Base-by-base conservation (phyloP, 2,329 filamentous ascomycete species). In the Drechmeria coniospora region DNA sequence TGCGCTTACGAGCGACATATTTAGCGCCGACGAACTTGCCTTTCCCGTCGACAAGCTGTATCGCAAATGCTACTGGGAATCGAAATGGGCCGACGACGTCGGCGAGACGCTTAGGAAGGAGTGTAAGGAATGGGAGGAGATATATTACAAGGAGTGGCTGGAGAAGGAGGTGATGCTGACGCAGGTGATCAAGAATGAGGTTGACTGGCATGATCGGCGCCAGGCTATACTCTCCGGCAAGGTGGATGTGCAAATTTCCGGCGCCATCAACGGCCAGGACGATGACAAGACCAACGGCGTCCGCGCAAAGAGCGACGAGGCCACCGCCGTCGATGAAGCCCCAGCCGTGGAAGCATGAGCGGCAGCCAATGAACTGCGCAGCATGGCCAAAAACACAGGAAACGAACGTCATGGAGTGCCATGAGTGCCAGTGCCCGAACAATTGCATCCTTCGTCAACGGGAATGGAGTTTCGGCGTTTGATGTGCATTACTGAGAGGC, bases 101-200 rank as follows among this genome's bases (percentile, higher is more conserved):
- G 59, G 63, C 32, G 72, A 79, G 28, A 51, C 60, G 21, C 57
- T 90, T 27, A 66, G 65, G 40, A 59, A 58, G 30, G 74, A 84
- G 47, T 71, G 74, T 38, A 71, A 74, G 36, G 56, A 58, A 23
- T 65, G 78, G 49, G 79, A 87, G 48, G 67, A 68, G 20, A 43
- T 63, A 9, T 74, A 78, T 50, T 70, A 70, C 47, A 63, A 72
- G 35, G 79, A 83, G 46, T 90, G 81, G 81, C 57, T 72, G 10
- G 73, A 80, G 51, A 87, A 87, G 51, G 80, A 90, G 51, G 64
- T 81, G 17, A 51, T 87, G 12, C 52, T 90, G n/a, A 70, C 81
- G 32, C 80, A 83, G 44, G 65, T 78, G 18, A 64, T 82, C 39
- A 53, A 65, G 42, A 64, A 59, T 42, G 80, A 87, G 47, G 61